Evolutionary conservation across 371 early-diverging fungal genomes (phyloP), one percentile per base, ranked within the genome.

Genomic region (Haplosporangium sp.): DNA sequence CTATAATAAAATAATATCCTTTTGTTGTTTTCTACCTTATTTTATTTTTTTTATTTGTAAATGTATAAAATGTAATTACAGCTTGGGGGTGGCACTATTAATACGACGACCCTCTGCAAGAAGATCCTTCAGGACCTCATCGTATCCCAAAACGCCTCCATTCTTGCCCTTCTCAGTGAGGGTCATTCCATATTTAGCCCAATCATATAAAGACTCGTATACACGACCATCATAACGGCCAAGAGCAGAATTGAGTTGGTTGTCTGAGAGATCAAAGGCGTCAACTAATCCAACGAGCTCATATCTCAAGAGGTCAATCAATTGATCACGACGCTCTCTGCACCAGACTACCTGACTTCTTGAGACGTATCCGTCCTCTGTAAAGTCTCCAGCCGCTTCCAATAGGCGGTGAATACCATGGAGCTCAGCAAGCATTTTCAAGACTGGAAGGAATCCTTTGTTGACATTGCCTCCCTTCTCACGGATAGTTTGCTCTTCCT

Each of bases 161-260:
- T 81, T 64, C 44, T 68, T 81, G 39, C 82, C 82, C 67, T 81
- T 74, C 44, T 67, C 72, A 45, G 53, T 38, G 35, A 81, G 56
- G 59, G 63, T 55, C 82, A 81, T 81, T 42, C 82, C 82, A 39
- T 81, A 81, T 45, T 81, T 81, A 50, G 92, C 94, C 91, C 91
- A 88, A 74, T 90, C 74, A 45, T 89, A 83, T 77, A 92, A 86
- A 61, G 88, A 79, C 74, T 94, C 93, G 82, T 96, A 96, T 2
- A 93, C 91, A 50, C 88, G 86, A 55, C 95, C 95, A 68, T 94
- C 94, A 60, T 85, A 89, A 11, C 92, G 85, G 20, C 93, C 95
- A 11, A 95, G 78, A 5, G 94, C 92, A 39, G 92, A 91, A 71
- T 93, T 89, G 48, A 95, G 88, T 48, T 85, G 86, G 72, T 91